Evolutionary conservation across 352 stramenopile species (phyloP).

Genomic region (Globisporangium abappressorium): DNA sequence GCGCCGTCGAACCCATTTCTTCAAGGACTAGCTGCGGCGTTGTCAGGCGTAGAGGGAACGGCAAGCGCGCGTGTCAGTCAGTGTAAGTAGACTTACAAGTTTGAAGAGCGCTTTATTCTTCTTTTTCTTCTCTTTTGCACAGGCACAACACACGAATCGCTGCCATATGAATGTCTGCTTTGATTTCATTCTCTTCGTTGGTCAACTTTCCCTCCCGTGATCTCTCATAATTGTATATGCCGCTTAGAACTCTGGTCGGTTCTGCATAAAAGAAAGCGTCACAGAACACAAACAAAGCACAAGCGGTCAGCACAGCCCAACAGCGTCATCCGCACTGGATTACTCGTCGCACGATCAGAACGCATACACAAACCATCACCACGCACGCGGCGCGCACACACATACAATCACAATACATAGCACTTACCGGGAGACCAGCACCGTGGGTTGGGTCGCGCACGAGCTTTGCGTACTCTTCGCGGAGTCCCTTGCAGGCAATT

Average conservation of each 20-base stretch:
- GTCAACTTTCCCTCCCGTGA: background rate
- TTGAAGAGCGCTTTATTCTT: conserved; percentile 20
- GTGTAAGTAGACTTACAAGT: conserved; percentile 16
- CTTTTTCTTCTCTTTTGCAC: conserved; percentile 13
- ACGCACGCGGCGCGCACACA: background rate
- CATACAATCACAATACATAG: background rate
- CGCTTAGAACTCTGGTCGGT: conserved; percentile 25
- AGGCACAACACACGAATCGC: conserved; percentile 13
- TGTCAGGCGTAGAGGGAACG: conserved; percentile 5
- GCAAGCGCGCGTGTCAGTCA: conserved; percentile 12
- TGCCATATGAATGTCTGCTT: conserved; percentile 5
- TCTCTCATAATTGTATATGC: conserved; percentile 18
- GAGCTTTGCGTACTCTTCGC: conserved; percentile 81
- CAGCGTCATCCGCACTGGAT: background rate
- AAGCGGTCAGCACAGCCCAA: conserved; percentile 3
- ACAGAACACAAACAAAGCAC: conserved; percentile 2
- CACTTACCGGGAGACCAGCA: conserved; percentile 60
- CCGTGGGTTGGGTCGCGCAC: conserved; percentile 79
- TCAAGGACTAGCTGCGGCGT: conserved; percentile 5
- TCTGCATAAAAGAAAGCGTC: conserved; percentile 3
- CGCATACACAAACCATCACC: background rate
- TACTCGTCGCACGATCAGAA: background rate
- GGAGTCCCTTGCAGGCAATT: conserved; percentile 77
- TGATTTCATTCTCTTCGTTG: background rate
- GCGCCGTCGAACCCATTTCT: conserved; percentile 25